Base-by-base conservation (phyloP, 495 filamentous ascomycete species). In the Tuber borchii region DNA sequence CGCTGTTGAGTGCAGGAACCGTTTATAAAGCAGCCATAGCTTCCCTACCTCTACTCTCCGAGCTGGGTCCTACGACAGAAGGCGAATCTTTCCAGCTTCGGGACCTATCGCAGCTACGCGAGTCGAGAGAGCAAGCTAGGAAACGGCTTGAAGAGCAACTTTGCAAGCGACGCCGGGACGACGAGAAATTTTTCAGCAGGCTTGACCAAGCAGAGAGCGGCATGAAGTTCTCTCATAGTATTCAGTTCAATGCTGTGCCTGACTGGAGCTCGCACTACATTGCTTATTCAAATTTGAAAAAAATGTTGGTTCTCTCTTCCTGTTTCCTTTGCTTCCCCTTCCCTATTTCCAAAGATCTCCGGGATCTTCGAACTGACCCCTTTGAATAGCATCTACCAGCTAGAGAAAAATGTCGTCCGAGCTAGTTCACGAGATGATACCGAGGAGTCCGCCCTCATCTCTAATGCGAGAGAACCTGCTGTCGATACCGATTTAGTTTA, bases 151-250 rank as follows among this genome's bases (percentile, higher is more conserved):
- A 75, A 22, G 43, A 69, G 71, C 19, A 34, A 69, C 51, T 71
- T n/a, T 65, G 51, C 34, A 77, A 82, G 45, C 80, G 79, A 56
- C 76, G 74, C 43, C 76, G 75, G 43, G 82, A 74, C 73, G 81
- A 83, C 78, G 71, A 77, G 68, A 83, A 83, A 72, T 80, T 83
- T 73, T 86, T 85, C 79, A 80, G 84, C 71, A 86, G 87, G 86
- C 87, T 90, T 68, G 87, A 88, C 76, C 84, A 89, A 83, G 88
- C 86, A 73, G 89, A 90, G 77, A 75, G 76, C 90, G 93, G 94
- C 78, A 99, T 99, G 95, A 98, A 97, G 89, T 99, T 99, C 87
- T 97, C 95, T 71, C 95, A 98, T 83, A 98, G 96, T 85, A 90
- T 99, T 79, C 95, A 99, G 86, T 99, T 99, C 86, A 99, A 99